These are phyloP conservation scores for Diaporthe sp. DNA, from an alignment of 2,329 filamentous ascomycete genomes.

Conservation along the genomic window DNA sequence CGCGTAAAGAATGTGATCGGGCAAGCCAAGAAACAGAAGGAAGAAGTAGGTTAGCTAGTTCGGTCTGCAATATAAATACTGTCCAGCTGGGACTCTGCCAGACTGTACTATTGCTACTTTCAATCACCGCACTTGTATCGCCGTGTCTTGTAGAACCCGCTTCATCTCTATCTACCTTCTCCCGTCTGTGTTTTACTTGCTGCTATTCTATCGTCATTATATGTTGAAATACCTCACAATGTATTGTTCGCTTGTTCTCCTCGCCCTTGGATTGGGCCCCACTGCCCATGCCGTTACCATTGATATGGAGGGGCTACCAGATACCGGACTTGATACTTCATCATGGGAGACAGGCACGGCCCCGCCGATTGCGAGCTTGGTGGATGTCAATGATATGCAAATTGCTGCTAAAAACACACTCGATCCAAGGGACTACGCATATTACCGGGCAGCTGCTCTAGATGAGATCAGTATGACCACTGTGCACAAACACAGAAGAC, in stretches of 20 bases:
- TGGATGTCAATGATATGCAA: slow-evolving; percentile 15
- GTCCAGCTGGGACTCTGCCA: neutral
- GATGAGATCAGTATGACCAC: slow-evolving; percentile 7
- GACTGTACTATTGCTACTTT: neutral
- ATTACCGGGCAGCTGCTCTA: slow-evolving; percentile 3
- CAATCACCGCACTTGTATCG: too few species aligned
- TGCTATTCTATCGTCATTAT: neutral
- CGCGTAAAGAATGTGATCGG: neutral
- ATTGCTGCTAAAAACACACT: slow-evolving; percentile 4
- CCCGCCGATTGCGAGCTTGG: neutral
- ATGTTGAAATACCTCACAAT: neutral
- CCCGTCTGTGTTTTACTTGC: too few species aligned
- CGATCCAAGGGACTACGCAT: neutral
- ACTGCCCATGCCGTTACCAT: neutral
- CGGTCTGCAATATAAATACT: neutral
- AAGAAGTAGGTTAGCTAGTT: neutral
- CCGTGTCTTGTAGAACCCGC: too few species aligned
- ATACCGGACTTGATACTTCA: slow-evolving; percentile 10
- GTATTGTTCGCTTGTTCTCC: neutral
- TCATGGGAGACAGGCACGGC: neutral
- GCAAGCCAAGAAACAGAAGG: neutral
- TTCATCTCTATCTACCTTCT: too few species aligned
- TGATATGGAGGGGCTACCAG: slow-evolving; percentile 13
- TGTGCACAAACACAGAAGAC: too few species aligned
- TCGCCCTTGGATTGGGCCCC: neutral